phyloP scores from a whole-genome alignment of 2,329 filamentous ascomycete genomes.

The Samsoniella hepiali region DNA sequence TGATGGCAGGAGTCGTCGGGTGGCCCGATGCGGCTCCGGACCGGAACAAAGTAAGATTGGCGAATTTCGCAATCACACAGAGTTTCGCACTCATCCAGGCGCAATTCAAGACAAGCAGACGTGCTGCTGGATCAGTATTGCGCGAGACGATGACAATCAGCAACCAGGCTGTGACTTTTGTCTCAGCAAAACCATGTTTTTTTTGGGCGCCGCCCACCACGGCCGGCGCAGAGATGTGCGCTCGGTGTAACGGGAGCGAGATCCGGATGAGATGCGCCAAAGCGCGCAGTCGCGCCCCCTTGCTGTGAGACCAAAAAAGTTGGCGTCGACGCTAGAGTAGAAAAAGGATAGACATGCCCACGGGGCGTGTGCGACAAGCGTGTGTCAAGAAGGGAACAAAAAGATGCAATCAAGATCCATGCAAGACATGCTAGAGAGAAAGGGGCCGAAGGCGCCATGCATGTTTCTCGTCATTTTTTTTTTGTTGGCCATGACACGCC shows the following conservation, averaged over 20 bases:
- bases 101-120: neutral
- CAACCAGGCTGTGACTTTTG: neutral
- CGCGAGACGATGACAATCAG: neutral
- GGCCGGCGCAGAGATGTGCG: neutral
- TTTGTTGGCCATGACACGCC: neutral
- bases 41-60: neutral
- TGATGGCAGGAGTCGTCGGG: neutral
- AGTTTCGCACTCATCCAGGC: neutral
- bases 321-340: neutral
- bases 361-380: constrained; percentile 11
- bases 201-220: neutral
- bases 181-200: neutral
- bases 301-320: neutral
- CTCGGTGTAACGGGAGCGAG: constrained; percentile 10
- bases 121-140: neutral
- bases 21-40: neutral
- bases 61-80: neutral
- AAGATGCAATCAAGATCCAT: constrained; percentile 15
- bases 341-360: neutral
- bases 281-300: neutral
- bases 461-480: neutral
- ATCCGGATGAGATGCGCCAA: constrained; percentile 13
- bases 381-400: constrained; percentile 3
- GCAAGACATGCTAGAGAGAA: constrained; percentile 8
- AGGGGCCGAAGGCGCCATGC: neutral